Evolutionary conservation across 345 rosid species (phyloP), one percentile per base, ranked within the genome.

Genomic region (Citropsis articulata): DNA sequence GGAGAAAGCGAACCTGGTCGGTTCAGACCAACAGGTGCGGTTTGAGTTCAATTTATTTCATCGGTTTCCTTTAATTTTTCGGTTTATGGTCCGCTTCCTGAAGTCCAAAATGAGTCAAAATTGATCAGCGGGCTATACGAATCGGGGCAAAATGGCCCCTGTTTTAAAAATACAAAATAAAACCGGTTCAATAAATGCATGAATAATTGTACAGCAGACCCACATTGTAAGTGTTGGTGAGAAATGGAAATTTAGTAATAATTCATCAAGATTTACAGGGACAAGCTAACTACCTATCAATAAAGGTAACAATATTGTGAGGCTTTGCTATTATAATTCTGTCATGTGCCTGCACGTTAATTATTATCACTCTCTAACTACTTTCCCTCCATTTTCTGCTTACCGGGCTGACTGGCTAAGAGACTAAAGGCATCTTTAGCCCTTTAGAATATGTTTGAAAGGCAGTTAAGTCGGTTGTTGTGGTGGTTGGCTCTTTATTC

Each of bases 391-490:
- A 60, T 73, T 42, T 73, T 40, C 33, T 42, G 5, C 33, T 50
- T 18, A 3, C 50, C 3, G 50, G 50, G 18, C 18, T 45, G 16
- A 27, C n/a, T 12, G 18, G 50, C 5, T 25, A 16, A 9, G 7
- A 53, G 40, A 25, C 5, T 36, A 2, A 27, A 22, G 42, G 73
- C 48, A 50, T 65, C 61, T 40, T 56, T 57, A 48, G 33, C 48
- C n/a, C 63, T 48, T 18, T 53, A 40, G 45, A 40, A 40, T 9
- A 40, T 9, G 13, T 40, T 40, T 77, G 79, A 76, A 61, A 48
- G 77, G 67, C 67, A 66, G 87, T 79, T 83, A 83, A 72, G 73
- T 45, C 66, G 78, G 86, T 84, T 36, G 89, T 73, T 82, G 82
- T 12, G 77, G 83, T 78, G 31, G 87, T 84, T 82, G 78, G 81